Base-by-base conservation (phyloP, 2,329 filamentous ascomycete genomes). In the Sporothrix curviconia region DNA sequence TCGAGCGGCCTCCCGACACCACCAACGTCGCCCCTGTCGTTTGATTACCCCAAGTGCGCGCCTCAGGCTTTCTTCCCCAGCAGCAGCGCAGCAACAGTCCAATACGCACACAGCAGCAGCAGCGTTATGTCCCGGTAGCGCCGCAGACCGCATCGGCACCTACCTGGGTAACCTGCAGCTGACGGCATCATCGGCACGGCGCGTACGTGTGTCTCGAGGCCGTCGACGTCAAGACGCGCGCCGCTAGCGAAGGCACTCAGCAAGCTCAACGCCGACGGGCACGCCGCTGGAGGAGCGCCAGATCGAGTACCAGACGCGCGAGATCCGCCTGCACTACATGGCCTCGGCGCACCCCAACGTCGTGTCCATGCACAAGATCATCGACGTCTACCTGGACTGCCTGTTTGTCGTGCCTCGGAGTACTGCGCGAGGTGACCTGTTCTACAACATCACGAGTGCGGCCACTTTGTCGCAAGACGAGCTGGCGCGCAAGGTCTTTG, bases 401-500 rank as follows among this genome's bases (percentile, higher is more conserved):
- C 95, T 92, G 63, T 97, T 90, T 74, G 92, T 97, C 66, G 88
- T 99, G 64, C n/a, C n/a, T 82, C 99, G 71, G 94, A 99, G 73
- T 97, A 92, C 73, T 97, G 92, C 76, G 90, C 91, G 7, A 72
- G 94, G 94, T 68, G 94, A 99, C 71, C 76, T 99, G 63, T 99
- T 99, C 75, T 87, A 89, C 71, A 96, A 95, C 76, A 99, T 99
- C 74, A 97, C 94, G 92, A 97, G 74, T 84, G 89, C 68, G 89
- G 91, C 70, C 89, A 90, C 71, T 99, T 95, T 72, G 86, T 96
- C 66, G 89, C 90, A 74, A 92, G 92, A 97, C 76, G 81, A 84
- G 67, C 81, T 96, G 70, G 89, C 88, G 78, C 90, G 87, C 76
- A 83, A 83, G 64, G 87, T 91, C 58, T 97, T 72, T 83, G 97